Conservation (phyloP, 208 protist species). For the Acanthamoeba castellanii region DNA sequence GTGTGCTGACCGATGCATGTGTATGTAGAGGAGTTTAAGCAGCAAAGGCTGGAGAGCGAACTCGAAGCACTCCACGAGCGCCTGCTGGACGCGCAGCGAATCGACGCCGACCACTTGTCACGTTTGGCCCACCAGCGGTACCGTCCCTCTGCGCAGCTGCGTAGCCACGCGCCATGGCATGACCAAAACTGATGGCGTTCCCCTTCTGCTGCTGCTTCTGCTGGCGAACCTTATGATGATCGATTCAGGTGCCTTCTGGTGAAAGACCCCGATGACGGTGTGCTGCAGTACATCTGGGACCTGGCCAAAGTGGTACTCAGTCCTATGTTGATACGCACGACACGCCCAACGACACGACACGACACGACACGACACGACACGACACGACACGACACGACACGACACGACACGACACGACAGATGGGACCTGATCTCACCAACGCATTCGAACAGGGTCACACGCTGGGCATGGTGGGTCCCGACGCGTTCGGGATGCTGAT, state of each 20-base stretch:
- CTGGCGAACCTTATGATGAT: neutral
- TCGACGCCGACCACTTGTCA: conserved; percentile 34
- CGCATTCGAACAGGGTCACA: neutral
- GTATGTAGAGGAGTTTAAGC: neutral
- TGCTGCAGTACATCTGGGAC: conserved; percentile 67
- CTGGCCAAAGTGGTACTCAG: conserved; percentile 20
- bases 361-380: no score
- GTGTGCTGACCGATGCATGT: neutral
- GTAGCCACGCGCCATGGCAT: no score
- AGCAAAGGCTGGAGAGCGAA: neutral
- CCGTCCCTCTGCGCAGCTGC: neutral
- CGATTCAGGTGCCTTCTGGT: neutral
- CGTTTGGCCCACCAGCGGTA: conserved; percentile 35
- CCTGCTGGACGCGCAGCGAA: neutral
- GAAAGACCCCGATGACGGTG: neutral
- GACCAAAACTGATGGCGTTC: neutral
- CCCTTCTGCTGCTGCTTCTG: neutral
- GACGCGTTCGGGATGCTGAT: neutral
- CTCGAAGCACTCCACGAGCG: neutral
- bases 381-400: no score
- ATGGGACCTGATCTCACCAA: neutral
- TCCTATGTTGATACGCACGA: neutral
- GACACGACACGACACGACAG: neutral
- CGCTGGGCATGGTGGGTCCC: neutral
- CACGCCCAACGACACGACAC: neutral